These are phyloP conservation scores for Neurospora sp. DNA, from an alignment of 495 filamentous ascomycete genomes.

Conservation along the genomic window DNA sequence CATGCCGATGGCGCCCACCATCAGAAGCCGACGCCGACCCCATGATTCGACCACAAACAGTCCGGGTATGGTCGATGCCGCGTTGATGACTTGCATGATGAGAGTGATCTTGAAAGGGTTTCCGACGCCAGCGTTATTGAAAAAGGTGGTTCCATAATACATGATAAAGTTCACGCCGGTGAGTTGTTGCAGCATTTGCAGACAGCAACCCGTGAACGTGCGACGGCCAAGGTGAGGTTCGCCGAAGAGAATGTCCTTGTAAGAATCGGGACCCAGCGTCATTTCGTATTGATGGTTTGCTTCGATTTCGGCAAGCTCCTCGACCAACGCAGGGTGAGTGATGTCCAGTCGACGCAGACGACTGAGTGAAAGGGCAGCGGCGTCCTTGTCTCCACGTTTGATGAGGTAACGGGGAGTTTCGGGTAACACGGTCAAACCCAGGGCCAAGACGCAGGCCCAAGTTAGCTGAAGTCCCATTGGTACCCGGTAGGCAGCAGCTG, in stretches of 20 bases:
- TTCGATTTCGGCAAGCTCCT: conserved; percentile 78
- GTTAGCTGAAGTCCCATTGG: conserved; percentile 77
- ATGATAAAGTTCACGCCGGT: conserved; percentile 51
- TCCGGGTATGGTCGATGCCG: conserved; percentile 61
- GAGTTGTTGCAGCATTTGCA: conserved; percentile 52
- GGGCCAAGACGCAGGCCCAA: conserved; percentile 69
- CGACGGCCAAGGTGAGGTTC: conserved; percentile 46
- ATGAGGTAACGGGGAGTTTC: conserved; percentile 85
- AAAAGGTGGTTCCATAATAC: conserved; percentile 78
- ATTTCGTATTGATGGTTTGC: conserved; percentile 85
- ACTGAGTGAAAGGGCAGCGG: conserved; percentile 61
- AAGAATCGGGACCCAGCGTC: conserved; percentile 61
- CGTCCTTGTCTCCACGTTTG: conserved; percentile 61
- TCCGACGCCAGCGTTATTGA: conserved; percentile 52
- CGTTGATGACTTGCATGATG: conserved; percentile 69
- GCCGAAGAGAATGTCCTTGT: conserved; percentile 60
- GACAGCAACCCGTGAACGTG: conserved; percentile 43
- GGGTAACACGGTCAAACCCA: conserved; percentile 66
- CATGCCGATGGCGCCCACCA: conserved; percentile 69
- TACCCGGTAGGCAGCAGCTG: conserved; percentile 68
- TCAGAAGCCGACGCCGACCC: conserved; percentile 62
- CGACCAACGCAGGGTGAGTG: conserved; percentile 63
- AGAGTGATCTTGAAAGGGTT: conserved; percentile 61
- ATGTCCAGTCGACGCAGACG: conserved; percentile 68
- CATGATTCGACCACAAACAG: conserved; percentile 68